Evolutionary conservation across 306 rosid genomes (phyloP), one percentile per base, ranked within the genome.

Genomic region (Lablab purpureus): DNA sequence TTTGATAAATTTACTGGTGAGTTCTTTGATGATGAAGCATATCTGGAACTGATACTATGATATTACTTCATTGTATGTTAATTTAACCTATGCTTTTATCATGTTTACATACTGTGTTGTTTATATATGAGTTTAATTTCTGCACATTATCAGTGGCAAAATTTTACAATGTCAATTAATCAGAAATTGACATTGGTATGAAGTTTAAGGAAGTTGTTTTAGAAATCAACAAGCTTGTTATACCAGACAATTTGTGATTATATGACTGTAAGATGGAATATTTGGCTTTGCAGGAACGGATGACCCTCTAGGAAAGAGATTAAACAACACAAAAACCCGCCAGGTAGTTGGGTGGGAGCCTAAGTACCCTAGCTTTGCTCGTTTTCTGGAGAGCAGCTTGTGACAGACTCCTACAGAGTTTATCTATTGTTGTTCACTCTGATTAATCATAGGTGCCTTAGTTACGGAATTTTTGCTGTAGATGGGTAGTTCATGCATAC

Each of bases 311-410:
- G 99, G 99, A 10, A 93, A 93, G 89, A 90, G 87, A 90, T 85
- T 95, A 73, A 90, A 89, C 89, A 95, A 95, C 94, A 73, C 90
- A 14, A 93, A 77, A 87, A 90, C 94, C 50, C 89, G 98, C 9
- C 82, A 76, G 51, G 90, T 85, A 78, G 77, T 87, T 27, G 97
- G 97, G 3, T 95, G 99, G 99, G 93, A 91, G 83, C 97, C 98
- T 0, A 93, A 90, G 80, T 95, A 89, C 87, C 87, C 91, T 17
- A 93, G 92, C 71, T 95, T 95, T 59, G 58, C 90, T 22, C 84
- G 77, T 71, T 93, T 95, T 88, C 88, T 93, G 2, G 89, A 85
- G 64, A 87, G 60, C 85, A 47, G 50, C 81, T 28, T 90, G 15
- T 77, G 85, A 91, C 54, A 7, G 22, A 49, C 6, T 68, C 49